Conservation (phyloP, 192 early-diverging fungal genomes). For the Podila epigama region DNA sequence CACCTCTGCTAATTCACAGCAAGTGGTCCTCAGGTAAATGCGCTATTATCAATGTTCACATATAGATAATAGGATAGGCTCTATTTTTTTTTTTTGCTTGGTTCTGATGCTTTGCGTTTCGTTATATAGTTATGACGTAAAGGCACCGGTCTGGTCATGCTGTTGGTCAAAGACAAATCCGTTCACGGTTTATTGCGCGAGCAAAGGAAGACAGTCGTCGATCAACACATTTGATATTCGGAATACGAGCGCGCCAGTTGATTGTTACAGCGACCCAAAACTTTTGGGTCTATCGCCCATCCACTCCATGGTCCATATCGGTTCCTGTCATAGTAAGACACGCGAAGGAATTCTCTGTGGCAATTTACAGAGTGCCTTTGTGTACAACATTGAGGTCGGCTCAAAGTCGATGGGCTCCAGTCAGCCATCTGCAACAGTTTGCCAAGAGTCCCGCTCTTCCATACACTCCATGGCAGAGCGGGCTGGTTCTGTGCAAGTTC, state of each 20-base stretch:
- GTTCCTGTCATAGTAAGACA: neutral
- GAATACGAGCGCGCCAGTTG: conserved; percentile 8
- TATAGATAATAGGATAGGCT: neutral
- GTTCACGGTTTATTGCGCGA: conserved; percentile 13
- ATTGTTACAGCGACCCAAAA: conserved; percentile 7
- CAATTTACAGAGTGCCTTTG: conserved; percentile 23
- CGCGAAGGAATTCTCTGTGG: conserved; percentile 34
- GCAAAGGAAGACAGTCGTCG: conserved; percentile 12
- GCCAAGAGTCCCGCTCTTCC: neutral
- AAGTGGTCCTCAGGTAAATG: conserved; percentile 24
- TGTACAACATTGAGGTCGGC: conserved; percentile 19
- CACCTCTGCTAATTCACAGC: conserved; percentile 6
- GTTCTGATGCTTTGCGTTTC: neutral
- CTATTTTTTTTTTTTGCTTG: neutral
- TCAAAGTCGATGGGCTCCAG: neutral
- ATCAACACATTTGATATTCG: conserved; percentile 30
- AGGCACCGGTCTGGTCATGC: conserved; percentile 37
- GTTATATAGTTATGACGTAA: conserved; percentile 27
- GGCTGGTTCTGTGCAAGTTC: conserved; percentile 3
- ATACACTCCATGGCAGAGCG: neutral
- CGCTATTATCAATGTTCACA: neutral
- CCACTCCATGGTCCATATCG: conserved; percentile 34
- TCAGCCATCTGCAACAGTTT: neutral
- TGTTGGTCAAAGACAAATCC: conserved; percentile 41
- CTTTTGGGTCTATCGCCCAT: conserved; percentile 26